phyloP scores from a whole-genome alignment of 805 yeast genomes.

The Kluyveromyces wickerhamii region DNA sequence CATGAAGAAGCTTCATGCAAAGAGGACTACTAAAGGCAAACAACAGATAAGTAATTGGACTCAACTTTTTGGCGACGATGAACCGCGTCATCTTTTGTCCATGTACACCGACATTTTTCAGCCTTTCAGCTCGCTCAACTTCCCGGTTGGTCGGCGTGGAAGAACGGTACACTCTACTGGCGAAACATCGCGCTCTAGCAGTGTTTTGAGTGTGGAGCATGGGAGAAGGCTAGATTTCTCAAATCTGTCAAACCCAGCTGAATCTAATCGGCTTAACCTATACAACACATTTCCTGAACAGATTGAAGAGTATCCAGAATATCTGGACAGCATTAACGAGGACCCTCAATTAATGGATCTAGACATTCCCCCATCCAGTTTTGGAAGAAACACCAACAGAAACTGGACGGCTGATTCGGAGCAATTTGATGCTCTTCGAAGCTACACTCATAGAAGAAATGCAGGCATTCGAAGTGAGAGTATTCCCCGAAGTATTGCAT shows the following conservation, averaged over 20 bases:
- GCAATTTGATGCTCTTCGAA: conserved; percentile 16
- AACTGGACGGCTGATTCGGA: conserved; percentile 14
- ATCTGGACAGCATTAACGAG: conserved; percentile 7
- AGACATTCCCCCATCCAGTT: conserved; percentile 28
- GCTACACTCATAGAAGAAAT: conserved; percentile 2
- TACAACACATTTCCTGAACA: conserved; percentile 15
- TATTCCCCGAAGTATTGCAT: conserved; percentile 3
- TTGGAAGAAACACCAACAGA: conserved; percentile 19
- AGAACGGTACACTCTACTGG: conserved; percentile 1
- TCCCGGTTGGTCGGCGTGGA: conserved; percentile 3
- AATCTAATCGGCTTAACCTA: not conserved
- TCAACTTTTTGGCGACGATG: not conserved
- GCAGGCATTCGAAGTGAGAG: conserved; percentile 5
- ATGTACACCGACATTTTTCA: conserved; percentile 1
- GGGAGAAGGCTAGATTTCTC: conserved; percentile 18
- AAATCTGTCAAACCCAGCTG: conserved; percentile 2
- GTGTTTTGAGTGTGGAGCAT: conserved; percentile 21
- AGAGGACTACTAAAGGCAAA: not conserved
- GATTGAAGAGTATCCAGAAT: conserved; percentile 25
- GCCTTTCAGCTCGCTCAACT: conserved; percentile 3
- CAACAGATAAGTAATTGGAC: conserved; percentile 7
- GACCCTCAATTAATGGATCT: conserved; percentile 15
- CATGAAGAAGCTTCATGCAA: conserved; percentile 13
- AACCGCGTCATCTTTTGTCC: not conserved
- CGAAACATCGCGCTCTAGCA: conserved; percentile 17